phyloP scores from a whole-genome alignment of 129 eudicot genomes.

The Chrysanthemum seticuspe region DNA sequence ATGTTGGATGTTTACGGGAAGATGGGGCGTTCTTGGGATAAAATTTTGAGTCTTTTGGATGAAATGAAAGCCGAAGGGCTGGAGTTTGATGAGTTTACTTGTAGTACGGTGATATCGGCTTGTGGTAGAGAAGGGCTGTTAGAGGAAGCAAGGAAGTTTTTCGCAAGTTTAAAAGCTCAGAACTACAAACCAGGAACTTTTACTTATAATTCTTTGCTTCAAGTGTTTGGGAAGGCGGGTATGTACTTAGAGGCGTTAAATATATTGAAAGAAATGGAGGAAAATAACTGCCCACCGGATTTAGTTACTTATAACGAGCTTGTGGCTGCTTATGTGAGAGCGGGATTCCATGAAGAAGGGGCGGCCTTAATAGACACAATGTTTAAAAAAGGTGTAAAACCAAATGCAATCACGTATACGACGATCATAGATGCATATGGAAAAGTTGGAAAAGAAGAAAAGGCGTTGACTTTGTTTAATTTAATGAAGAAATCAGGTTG shows the following conservation, averaged over 20 bases:
- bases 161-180: slow-evolving; percentile 51
- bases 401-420: slow-evolving; percentile 86
- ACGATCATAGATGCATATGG: slow-evolving; percentile 95
- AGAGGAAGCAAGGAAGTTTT: slow-evolving; percentile 81
- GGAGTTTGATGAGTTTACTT: slow-evolving; percentile 87
- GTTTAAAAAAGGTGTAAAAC: slow-evolving; percentile 71
- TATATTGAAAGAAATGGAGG: slow-evolving; percentile 86
- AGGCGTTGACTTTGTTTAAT: slow-evolving; percentile 68
- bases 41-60: slow-evolving; percentile 54
- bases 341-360: slow-evolving; percentile 91
- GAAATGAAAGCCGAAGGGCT: slow-evolving; percentile 69
- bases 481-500: slow-evolving; percentile 81
- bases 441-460: slow-evolving; percentile 71
- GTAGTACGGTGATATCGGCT: slow-evolving; percentile 94
- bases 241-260: slow-evolving; percentile 72
- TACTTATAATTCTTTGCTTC: slow-evolving; percentile 84
- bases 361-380: slow-evolving; percentile 69
- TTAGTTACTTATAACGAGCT: slow-evolving; percentile 91
- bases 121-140: slow-evolving; percentile 94
- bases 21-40: slow-evolving; percentile 87
- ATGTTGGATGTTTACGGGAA: slow-evolving; percentile 96
- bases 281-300: slow-evolving; percentile 66
- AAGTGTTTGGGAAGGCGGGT: slow-evolving; percentile 91
- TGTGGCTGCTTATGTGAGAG: slow-evolving; percentile 87
- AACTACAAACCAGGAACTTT: slow-evolving; percentile 80